These are phyloP conservation scores for Podospora comata DNA, from an alignment of 495 filamentous ascomycete species.

Conservation along the genomic window DNA sequence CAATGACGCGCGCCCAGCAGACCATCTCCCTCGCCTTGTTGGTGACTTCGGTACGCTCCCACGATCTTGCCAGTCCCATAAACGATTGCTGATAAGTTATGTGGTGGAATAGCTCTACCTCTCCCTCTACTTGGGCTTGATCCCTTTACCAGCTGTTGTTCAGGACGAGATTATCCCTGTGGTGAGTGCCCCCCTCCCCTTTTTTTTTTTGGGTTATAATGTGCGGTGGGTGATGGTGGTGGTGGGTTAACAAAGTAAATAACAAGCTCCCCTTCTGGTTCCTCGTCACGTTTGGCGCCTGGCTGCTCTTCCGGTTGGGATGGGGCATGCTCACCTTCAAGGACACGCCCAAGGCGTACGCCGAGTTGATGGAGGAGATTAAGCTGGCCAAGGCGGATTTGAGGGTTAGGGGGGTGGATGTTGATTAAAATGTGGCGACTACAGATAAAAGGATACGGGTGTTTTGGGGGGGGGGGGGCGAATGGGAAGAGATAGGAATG, in stretches of 20 bases:
- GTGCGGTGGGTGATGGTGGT: too few relatives aligned
- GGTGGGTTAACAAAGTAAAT: too few relatives aligned
- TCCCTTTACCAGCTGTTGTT: slow-evolving; percentile 74
- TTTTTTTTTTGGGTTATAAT: neutral
- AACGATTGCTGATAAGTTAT: too few relatives aligned
- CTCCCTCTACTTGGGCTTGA: slow-evolving; percentile 74
- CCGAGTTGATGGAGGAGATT: slow-evolving; percentile 82
- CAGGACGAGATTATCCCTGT: slow-evolving; percentile 70
- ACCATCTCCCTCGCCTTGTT: slow-evolving; percentile 82
- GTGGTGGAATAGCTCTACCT: slow-evolving; percentile 69
- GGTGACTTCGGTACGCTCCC: slow-evolving; percentile 67
- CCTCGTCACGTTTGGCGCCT: slow-evolving; percentile 87
- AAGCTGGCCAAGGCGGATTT: slow-evolving; percentile 65
- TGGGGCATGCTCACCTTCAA: slow-evolving; percentile 93
- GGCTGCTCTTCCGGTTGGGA: slow-evolving; percentile 86
- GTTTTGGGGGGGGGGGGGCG: too few relatives aligned
- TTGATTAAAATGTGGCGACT: slow-evolving; percentile 47
- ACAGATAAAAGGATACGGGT: too few relatives aligned
- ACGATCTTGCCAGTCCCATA: neutral
- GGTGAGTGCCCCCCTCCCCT: slow-evolving; percentile 43
- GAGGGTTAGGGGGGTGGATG: slow-evolving; percentile 65
- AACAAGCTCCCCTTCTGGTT: slow-evolving; percentile 85
- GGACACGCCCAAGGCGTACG: slow-evolving; percentile 87
- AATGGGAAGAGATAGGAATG: too few relatives aligned
- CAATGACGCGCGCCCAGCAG: slow-evolving; percentile 93